A percentile compares a stretch with the other conserved stretches of the same genome.
Evolutionary conservation across 2,329 filamentous ascomycete genomes (phyloP).

Genomic region (Fusarium citri): DNA sequence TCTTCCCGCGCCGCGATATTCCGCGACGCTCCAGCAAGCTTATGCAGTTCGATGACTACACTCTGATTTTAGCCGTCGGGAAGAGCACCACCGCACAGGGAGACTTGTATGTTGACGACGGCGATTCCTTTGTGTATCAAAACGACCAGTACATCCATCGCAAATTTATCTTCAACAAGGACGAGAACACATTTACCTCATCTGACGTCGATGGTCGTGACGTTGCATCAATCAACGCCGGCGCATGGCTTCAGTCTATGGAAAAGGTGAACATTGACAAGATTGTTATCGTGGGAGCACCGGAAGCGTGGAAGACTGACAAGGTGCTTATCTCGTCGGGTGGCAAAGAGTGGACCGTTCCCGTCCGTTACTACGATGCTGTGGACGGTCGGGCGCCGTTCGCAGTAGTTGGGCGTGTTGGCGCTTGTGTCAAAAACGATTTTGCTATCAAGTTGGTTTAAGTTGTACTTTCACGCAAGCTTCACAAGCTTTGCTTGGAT

Average conservation of each 20-base stretch:
- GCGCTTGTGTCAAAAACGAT: constrained; percentile 43
- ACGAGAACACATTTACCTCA: constrained; percentile 69
- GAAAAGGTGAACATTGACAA: constrained; percentile 82
- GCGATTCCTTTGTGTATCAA: constrained; percentile 90
- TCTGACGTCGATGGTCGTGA: constrained; percentile 70
- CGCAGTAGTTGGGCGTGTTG: constrained; percentile 64
- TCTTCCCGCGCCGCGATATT: constrained; percentile 89
- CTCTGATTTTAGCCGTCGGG: constrained; percentile 79
- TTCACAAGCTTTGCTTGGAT: too few relatives aligned
- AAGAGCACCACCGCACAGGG: constrained; percentile 73
- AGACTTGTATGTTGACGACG: constrained; percentile 90
- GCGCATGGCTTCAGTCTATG: constrained; percentile 84
- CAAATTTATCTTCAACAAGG: constrained; percentile 72
- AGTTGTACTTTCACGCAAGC: too few relatives aligned
- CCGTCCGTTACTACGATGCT: constrained; percentile 69
- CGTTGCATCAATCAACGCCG: constrained; percentile 65
- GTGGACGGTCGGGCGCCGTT: constrained; percentile 61
- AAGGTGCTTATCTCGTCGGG: constrained; percentile 67
- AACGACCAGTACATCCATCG: constrained; percentile 90
- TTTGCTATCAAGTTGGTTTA: too few relatives aligned
- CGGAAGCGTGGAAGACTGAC: constrained; percentile 74
- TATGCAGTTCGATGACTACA: constrained; percentile 97
- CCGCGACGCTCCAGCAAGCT: constrained; percentile 86
- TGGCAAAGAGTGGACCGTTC: constrained; percentile 65
- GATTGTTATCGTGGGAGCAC: constrained; percentile 84